Evolutionary conservation across 768 basidiomycete genomes (phyloP).

Genomic region (Filobasidium wieringae): DNA sequence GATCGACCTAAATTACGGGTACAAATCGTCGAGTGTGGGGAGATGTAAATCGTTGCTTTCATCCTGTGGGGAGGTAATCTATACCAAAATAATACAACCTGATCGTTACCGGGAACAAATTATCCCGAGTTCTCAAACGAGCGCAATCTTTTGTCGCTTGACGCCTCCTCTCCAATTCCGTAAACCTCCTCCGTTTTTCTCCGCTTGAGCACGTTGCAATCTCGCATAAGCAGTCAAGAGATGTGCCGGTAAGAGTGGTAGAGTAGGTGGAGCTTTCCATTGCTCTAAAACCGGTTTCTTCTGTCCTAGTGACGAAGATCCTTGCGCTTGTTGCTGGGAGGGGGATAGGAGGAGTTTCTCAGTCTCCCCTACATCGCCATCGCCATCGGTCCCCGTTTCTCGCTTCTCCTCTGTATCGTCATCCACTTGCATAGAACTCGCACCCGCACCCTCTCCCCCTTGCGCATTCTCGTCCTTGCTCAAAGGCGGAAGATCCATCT

Average conservation of each 20-base stretch:
- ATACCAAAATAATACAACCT: too few species aligned
- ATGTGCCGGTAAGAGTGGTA: conserved; percentile 7
- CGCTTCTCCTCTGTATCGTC: not conserved
- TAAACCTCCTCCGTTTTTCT: conserved; percentile 6
- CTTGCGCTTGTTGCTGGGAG: not conserved
- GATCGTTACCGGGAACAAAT: too few species aligned
- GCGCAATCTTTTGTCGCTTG: conserved; percentile 1
- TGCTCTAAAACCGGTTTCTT: not conserved
- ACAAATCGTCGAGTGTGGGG: conserved; percentile 29
- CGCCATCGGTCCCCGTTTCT: not conserved
- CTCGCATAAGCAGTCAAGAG: conserved; percentile 7
- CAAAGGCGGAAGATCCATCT: conserved; percentile 53
- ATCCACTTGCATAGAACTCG: conserved; percentile 1
- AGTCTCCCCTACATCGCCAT: not conserved
- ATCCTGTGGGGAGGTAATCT: too few species aligned
- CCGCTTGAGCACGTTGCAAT: conserved; percentile 5
- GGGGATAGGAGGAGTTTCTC: not conserved
- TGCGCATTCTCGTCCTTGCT: conserved; percentile 1
- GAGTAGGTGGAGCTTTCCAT: conserved; percentile 2
- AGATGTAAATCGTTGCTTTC: conserved; percentile 23
- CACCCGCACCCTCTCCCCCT: not conserved
- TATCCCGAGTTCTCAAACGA: not conserved
- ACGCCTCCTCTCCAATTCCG: conserved; percentile 9
- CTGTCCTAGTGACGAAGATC: not conserved
- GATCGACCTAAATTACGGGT: conserved; percentile 5